Conservation (phyloP, 2,329 filamentous ascomycete species). For the Colletotrichum lini region DNA sequence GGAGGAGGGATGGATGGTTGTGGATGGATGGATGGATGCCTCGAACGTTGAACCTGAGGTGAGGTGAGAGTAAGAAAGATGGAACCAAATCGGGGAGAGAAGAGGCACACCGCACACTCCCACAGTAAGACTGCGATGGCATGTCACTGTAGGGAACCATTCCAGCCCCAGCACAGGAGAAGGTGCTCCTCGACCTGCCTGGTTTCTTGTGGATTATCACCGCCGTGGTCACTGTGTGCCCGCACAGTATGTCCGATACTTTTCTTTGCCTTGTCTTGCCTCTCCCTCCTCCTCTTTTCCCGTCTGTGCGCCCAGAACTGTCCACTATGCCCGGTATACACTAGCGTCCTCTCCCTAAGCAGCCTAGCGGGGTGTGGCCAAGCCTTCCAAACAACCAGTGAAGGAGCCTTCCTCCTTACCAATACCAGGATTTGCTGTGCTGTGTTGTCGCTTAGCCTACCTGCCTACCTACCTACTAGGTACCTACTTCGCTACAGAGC, state of each 20-base stretch:
- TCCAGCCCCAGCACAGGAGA: neutral
- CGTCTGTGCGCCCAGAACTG: neutral
- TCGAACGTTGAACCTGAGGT: neutral
- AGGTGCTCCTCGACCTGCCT: slow-evolving; percentile 19
- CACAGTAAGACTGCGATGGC: neutral
- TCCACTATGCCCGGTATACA: neutral
- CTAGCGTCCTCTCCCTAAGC: neutral
- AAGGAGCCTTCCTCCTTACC: slow-evolving; percentile 3
- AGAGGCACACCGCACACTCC: too few relatives aligned
- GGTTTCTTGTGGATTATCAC: slow-evolving; percentile 7
- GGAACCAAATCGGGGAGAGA: neutral
- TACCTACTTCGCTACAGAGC: neutral
- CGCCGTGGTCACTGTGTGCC: neutral
- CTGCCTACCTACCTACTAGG: too few relatives aligned
- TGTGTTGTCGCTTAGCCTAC: too few relatives aligned
- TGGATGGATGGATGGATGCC: neutral
- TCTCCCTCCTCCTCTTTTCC: neutral
- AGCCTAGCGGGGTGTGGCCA: slow-evolving; percentile 6
- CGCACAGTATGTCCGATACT: slow-evolving; percentile 19
- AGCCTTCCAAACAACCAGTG: slow-evolving; percentile 9
- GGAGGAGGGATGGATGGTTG: neutral
- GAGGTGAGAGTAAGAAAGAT: neutral
- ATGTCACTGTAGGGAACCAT: slow-evolving; percentile 16
- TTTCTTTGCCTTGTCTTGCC: neutral
- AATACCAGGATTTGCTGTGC: neutral